Evolutionary conservation across 2,329 filamentous ascomycete species (phyloP).

Genomic region (Cytospora piceae): DNA sequence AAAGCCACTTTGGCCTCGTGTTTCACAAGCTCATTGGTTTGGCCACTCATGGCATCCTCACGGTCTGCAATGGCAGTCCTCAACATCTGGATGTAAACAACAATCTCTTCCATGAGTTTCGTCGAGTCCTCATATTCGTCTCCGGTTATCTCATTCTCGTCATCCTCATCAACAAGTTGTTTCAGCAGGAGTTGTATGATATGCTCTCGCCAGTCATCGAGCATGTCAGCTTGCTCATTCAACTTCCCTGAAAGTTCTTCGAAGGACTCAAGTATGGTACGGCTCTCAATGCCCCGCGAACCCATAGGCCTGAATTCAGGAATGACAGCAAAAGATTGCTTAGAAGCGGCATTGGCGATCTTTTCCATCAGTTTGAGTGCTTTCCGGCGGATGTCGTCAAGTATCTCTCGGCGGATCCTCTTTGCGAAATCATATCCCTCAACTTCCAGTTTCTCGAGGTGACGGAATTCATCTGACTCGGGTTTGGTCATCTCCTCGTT

Average conservation of each 20-base stretch:
- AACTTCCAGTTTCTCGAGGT: slow-evolving; percentile 71
- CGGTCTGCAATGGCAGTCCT: slow-evolving; percentile 79
- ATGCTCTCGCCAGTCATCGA: slow-evolving; percentile 75
- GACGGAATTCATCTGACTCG: slow-evolving; percentile 67
- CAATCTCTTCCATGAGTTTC: slow-evolving; percentile 84
- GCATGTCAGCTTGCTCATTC: slow-evolving; percentile 70
- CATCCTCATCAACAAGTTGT: slow-evolving; percentile 78
- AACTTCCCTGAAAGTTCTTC: slow-evolving; percentile 67
- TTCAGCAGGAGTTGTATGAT: slow-evolving; percentile 73
- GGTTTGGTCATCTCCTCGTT: slow-evolving; percentile 66
- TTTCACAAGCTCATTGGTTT: slow-evolving; percentile 73
- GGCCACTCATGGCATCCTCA: slow-evolving; percentile 74
- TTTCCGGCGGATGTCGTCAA: slow-evolving; percentile 62
- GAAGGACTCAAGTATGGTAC: slow-evolving; percentile 66
- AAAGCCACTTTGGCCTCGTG: slow-evolving; percentile 71
- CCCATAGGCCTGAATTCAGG: slow-evolving; percentile 59
- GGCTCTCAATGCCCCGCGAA: slow-evolving; percentile 72
- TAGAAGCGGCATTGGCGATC: slow-evolving; percentile 57
- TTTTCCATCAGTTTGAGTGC: slow-evolving; percentile 66
- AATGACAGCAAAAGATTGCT: slow-evolving; percentile 64
- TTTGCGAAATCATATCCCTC: slow-evolving; percentile 80
- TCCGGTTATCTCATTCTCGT: slow-evolving; percentile 73
- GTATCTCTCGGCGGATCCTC: slow-evolving; percentile 73
- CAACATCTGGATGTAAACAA: slow-evolving; percentile 81
- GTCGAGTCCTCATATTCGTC: slow-evolving; percentile 90